A percentile compares a stretch with the other conserved stretches of the same genome.
phyloP scores from a whole-genome alignment of 768 basidiomycete genomes.

The Clitopilus hobsonii region DNA sequence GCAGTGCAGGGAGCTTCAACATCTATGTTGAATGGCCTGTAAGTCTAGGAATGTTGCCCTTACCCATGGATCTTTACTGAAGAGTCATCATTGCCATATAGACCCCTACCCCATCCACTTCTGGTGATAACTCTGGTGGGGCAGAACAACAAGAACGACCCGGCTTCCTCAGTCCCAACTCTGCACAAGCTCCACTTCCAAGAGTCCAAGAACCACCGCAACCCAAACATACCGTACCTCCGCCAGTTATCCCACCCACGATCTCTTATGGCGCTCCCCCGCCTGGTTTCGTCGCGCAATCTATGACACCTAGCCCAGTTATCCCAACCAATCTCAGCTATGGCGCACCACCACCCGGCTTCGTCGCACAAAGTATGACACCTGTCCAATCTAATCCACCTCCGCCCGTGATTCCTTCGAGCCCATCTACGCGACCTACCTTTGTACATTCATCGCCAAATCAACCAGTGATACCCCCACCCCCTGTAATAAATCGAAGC shows the following conservation, averaged over 20 bases:
- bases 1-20: neutral
- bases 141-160: neutral
- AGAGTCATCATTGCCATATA: neutral
- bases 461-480: neutral
- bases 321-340: neutral
- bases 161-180: neutral
- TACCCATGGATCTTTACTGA: neutral
- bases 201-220: neutral
- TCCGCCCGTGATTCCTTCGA: neutral
- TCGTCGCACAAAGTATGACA: neutral
- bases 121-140: neutral
- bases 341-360: neutral
- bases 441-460: neutral
- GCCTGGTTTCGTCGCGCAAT: conserved; percentile 1
- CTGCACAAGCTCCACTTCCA: neutral
- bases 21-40: neutral
- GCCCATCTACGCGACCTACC: neutral
- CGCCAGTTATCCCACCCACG: neutral
- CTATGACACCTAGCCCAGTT: neutral
- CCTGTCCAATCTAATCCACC: neutral
- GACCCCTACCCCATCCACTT: neutral
- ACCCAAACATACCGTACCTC: neutral
- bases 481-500: neutral
- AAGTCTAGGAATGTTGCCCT: neutral
- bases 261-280: neutral